A percentile compares a stretch with the other conserved stretches of the same genome.
Evolutionary conservation across 305 asterid genomes (phyloP).

Genomic region (Fraxinus dipetala): DNA sequence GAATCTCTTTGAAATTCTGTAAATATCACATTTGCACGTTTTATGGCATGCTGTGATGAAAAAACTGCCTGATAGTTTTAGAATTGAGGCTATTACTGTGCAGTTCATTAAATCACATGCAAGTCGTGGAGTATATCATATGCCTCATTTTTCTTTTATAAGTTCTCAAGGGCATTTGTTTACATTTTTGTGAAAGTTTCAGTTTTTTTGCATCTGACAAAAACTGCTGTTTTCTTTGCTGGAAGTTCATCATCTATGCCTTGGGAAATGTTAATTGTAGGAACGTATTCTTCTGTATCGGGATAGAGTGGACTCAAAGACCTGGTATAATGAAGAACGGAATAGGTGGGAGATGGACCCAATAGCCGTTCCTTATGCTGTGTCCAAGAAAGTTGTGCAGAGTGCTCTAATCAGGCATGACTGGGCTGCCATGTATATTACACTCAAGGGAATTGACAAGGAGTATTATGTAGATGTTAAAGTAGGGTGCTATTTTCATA

Average conservation of each 20-base stretch:
- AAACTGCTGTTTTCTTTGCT: slow-evolving; percentile 19
- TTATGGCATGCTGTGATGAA: slow-evolving; percentile 14
- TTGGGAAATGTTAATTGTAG: slow-evolving; percentile 39
- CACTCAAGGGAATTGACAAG: slow-evolving; percentile 75
- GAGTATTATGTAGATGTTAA: slow-evolving; percentile 78
- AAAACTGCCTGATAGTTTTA: slow-evolving; percentile 1
- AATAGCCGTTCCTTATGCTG: slow-evolving; percentile 86
- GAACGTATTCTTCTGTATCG: slow-evolving; percentile 77
- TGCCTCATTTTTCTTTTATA: background rate
- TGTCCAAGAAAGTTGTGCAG: slow-evolving; percentile 75
- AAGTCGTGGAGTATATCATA: background rate
- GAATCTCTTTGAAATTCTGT: background rate
- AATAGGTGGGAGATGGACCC: slow-evolving; percentile 97
- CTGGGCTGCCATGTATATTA: slow-evolving; percentile 81
- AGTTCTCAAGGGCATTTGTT: slow-evolving; percentile 18
- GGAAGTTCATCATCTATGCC: slow-evolving; percentile 16
- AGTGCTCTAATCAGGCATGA: slow-evolving; percentile 91
- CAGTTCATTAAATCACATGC: background rate
- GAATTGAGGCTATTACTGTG: background rate
- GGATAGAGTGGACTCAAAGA: slow-evolving; percentile 83
- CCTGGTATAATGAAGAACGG: slow-evolving; percentile 76
- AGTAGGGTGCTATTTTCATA: slow-evolving; percentile 41
- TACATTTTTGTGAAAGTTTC: background rate
- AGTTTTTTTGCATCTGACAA: slow-evolving; percentile 15
- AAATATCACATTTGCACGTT: background rate